A percentile compares a stretch with the other conserved stretches of the same genome.
Conservation (phyloP, 164 flowering plant genomes). For the Euptelea pleiosperma region DNA sequence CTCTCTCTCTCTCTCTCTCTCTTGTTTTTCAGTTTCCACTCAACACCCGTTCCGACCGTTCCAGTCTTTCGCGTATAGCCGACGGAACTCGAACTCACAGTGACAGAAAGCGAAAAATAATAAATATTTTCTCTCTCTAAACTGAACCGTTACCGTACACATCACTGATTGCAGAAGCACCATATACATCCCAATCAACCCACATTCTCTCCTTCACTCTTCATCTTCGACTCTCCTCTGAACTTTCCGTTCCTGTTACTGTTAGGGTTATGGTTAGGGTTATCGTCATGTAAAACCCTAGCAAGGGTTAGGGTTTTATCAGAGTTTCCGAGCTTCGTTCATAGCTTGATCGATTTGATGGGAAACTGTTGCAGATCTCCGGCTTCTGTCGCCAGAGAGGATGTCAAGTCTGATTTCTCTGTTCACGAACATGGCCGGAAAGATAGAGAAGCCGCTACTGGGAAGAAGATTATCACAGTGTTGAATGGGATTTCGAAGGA, state of each 20-base stretch:
- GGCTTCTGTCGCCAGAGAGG: conserved; percentile 72
- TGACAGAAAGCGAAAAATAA: too few species aligned
- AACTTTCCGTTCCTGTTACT: not conserved
- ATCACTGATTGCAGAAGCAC: too few species aligned
- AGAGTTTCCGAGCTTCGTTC: conserved; percentile 19
- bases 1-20: too few species aligned
- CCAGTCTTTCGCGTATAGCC: too few species aligned
- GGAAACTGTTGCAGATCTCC: conserved; percentile 91
- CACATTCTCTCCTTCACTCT: not conserved
- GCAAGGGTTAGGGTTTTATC: conserved; percentile 4
- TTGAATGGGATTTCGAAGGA: conserved; percentile 44
- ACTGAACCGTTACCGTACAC: too few species aligned
- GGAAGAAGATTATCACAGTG: conserved; percentile 48
- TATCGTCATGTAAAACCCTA: conserved; percentile 31
- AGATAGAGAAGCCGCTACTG: conserved; percentile 21
- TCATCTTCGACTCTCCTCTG: not conserved
- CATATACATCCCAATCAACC: not conserved
- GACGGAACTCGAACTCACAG: too few species aligned
- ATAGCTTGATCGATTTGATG: conserved; percentile 29
- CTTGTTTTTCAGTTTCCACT: too few species aligned
- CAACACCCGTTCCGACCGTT: too few species aligned
- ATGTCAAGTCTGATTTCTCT: conserved; percentile 57
- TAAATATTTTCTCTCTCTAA: too few species aligned
- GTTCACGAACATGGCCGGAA: conserved; percentile 43
- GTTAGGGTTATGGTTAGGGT: not conserved